A percentile compares a stretch with the other conserved stretches of the same genome.
Evolutionary conservation across 2,329 filamentous ascomycete genomes (phyloP).

Genomic region (Plectosphaerella cucumerina): DNA sequence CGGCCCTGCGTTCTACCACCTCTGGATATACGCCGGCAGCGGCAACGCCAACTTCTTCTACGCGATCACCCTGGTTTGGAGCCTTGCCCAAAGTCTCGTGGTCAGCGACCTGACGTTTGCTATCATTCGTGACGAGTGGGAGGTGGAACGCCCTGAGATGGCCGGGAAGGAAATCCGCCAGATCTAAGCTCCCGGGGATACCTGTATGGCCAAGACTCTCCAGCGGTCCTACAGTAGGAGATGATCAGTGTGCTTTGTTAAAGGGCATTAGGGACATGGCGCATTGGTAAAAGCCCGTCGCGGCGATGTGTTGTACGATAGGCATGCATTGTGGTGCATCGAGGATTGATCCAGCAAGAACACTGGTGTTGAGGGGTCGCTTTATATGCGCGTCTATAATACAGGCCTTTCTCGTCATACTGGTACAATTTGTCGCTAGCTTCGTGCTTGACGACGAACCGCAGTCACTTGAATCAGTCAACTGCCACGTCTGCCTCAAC

Average conservation of each 20-base stretch:
- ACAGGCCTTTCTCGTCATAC: background rate
- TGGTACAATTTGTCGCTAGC: no score
- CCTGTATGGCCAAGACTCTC: no score
- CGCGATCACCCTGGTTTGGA: conserved; percentile 98
- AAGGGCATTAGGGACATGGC: no score
- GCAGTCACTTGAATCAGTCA: conserved; percentile 5
- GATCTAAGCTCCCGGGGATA: conserved; percentile 50
- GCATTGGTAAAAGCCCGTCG: no score
- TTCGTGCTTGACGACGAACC: no score
- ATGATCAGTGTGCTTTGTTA: no score
- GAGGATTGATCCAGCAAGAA: background rate
- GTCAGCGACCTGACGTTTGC: conserved; percentile 88
- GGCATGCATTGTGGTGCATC: background rate
- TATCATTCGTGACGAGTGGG: conserved; percentile 87
- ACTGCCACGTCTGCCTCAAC: conserved; percentile 11
- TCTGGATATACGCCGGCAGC: conserved; percentile 97
- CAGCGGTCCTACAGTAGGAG: no score
- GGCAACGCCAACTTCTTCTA: conserved; percentile 99
- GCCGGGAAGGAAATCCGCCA: conserved; percentile 82
- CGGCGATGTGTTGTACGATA: background rate
- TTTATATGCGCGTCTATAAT: background rate
- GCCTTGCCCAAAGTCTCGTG: conserved; percentile 79
- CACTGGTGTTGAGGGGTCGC: background rate
- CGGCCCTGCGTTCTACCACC: conserved; percentile 90
- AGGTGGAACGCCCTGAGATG: conserved; percentile 86